Percentiles rank a stretch among this genome's conserved stretches.
Conservation (phyloP, 805 yeast species). For the Deakozyma indianensis region DNA sequence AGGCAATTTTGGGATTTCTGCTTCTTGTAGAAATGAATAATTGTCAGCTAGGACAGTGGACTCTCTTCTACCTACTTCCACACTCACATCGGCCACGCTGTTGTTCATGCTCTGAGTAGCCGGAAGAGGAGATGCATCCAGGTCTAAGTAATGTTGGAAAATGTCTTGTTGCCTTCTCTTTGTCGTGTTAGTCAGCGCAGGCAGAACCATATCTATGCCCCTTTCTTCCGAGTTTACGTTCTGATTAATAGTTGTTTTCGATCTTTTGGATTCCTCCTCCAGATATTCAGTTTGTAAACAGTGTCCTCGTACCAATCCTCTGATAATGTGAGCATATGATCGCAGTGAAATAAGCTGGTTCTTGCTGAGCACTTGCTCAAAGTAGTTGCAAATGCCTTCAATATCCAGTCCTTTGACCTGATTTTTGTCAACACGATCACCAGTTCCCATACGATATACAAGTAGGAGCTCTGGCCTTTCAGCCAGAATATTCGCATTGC, state of each 20-base stretch:
- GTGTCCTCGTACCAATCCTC: neutral
- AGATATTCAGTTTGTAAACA: constrained; percentile 1
- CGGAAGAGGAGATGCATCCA: neutral
- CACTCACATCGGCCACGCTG: neutral
- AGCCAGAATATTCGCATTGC: neutral
- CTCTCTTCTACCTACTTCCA: neutral
- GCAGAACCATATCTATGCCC: neutral
- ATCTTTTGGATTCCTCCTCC: neutral
- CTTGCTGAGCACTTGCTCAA: neutral
- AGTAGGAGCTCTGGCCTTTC: neutral
- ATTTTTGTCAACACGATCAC: neutral
- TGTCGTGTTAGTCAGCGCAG: neutral
- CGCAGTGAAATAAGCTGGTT: constrained; percentile 1
- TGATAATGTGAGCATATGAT: neutral
- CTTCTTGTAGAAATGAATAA: neutral
- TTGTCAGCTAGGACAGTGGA: neutral
- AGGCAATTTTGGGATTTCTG: neutral
- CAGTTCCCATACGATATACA: constrained; percentile 1
- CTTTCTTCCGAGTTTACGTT: neutral
- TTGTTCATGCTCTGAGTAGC: neutral
- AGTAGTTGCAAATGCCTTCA: neutral
- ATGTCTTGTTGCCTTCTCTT: neutral
- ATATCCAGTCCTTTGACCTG: neutral
- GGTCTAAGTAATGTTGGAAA: neutral
- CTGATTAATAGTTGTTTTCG: neutral